Evolutionary conservation across 2,329 filamentous ascomycete species (phyloP).

Genomic region (Fusarium veterinarium): DNA sequence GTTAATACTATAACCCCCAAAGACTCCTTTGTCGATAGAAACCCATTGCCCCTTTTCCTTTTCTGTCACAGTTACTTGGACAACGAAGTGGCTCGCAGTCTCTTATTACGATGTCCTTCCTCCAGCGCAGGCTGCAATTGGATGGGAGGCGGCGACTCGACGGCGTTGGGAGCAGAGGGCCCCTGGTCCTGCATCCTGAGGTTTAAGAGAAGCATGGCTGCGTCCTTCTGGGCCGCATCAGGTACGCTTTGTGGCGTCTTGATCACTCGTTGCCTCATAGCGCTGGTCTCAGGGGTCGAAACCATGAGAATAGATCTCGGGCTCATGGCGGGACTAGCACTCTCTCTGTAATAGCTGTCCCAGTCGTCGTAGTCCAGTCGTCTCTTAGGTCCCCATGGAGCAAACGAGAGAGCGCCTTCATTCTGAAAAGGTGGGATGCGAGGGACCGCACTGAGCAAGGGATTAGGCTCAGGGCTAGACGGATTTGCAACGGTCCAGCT

Average conservation of each 20-base stretch:
- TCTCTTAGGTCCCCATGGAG: constrained; percentile 37
- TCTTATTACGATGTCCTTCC: constrained; percentile 40
- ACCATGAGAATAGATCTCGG: constrained; percentile 19
- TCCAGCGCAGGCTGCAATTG: neutral
- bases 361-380: constrained; percentile 37
- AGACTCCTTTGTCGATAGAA: neutral
- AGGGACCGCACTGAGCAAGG: constrained; percentile 40
- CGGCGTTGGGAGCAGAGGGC: neutral
- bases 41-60: neutral
- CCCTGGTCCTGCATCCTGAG: constrained; percentile 27
- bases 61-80: constrained; percentile 2
- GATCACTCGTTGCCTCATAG: constrained; percentile 10
- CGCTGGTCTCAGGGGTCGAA: constrained; percentile 34
- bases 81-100: constrained; percentile 33
- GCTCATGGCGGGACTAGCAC: constrained; percentile 37
- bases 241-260: neutral
- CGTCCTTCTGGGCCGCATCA: constrained; percentile 34
- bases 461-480: constrained; percentile 37
- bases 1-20: constrained; percentile 27
- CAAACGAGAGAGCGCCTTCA: constrained; percentile 4
- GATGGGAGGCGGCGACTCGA: neutral
- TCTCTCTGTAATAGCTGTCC: constrained; percentile 33
- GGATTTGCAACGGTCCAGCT: constrained; percentile 35
- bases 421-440: constrained; percentile 27
- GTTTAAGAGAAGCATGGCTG: constrained; percentile 41